Conservation (phyloP, 129 eudicot species). For the Sambucus nigra region DNA sequence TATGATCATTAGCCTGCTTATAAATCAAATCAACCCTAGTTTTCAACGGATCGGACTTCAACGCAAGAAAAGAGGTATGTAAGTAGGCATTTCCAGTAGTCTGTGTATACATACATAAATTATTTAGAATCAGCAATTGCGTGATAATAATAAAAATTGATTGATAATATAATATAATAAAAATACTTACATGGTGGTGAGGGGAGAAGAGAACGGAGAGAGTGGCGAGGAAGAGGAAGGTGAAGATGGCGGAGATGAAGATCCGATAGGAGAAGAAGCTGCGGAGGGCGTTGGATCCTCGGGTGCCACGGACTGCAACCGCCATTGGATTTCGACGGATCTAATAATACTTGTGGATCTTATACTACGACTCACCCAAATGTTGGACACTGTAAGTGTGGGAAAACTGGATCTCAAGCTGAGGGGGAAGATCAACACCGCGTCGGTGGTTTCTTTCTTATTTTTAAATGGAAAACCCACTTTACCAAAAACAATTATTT, state of each 20-base stretch:
- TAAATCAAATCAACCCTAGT: constrained; percentile 53
- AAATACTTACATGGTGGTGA: constrained; percentile 29
- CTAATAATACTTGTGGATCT: constrained; percentile 8
- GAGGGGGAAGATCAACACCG: too few species aligned
- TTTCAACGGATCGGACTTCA: constrained; percentile 62
- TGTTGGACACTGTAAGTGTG: too few species aligned
- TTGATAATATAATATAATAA: too few species aligned
- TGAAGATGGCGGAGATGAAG: constrained; percentile 74
- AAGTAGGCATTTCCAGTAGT: constrained; percentile 57
- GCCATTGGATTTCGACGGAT: constrained; percentile 37
- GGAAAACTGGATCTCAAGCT: too few species aligned
- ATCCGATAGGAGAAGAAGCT: constrained; percentile 70
- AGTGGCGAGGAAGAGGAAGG: constrained; percentile 69
- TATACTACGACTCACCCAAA: too few species aligned
- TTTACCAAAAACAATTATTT: too few species aligned
- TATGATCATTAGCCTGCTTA: constrained; percentile 62
- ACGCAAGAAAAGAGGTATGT: constrained; percentile 47
- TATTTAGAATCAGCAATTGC: background rate
- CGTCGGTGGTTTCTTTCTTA: too few species aligned
- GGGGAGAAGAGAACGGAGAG: constrained; percentile 57
- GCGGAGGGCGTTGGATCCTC: constrained; percentile 30
- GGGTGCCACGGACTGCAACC: constrained; percentile 54
- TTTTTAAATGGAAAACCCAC: too few species aligned
- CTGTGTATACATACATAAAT: constrained; percentile 24
- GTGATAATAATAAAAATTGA: background rate